Evolutionary conservation across 768 basidiomycete genomes (phyloP), one percentile per base, ranked within the genome.

Genomic region (Hebeloma cylindrosporum): DNA sequence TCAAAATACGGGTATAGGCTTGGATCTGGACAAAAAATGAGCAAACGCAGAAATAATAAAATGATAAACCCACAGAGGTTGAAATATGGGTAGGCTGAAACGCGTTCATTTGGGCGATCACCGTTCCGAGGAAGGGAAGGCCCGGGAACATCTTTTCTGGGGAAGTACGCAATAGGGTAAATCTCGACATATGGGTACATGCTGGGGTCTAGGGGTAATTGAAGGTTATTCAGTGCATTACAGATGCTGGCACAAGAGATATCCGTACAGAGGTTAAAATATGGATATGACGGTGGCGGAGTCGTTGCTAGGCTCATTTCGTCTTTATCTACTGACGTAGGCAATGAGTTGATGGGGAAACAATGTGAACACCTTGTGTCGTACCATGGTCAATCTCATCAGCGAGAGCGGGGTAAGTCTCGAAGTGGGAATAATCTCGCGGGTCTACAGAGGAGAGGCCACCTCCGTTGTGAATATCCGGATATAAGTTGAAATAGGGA

Each of bases 381-480:
- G n/a, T n/a, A n/a, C n/a, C n/a, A n/a, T n/a, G n/a, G n/a, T n/a
- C n/a, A n/a, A n/a, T n/a, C n/a, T n/a, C n/a, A n/a, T n/a, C n/a
- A n/a, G n/a, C n/a, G n/a, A n/a, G n/a, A n/a, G n/a, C n/a, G n/a
- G 66, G 63, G 46, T 59, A 64, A 14, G 63, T 43, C 28, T 63
- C 50, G 38, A 70, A 63, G 50, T 63, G 40, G 26, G 67, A 74
- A 58, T 76, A 77, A 1, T 62, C 51, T 1, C 57, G 54, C 4
- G 64, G 60, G 55, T 69, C 65, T 66, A 36, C 13, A 18, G 16
- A 21, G 9, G 6, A n/a, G n/a, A n/a, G n/a, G n/a, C n/a, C n/a
- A n/a, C n/a, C n/a, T n/a, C n/a, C n/a, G n/a, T n/a, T n/a, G n/a
- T n/a, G n/a, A n/a, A 39, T 31, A 16, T 13, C 18, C 31, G 33